Evolutionary conservation across 176 grass and related monocot species (phyloP), one percentile per base, ranked within the genome.

Genomic region (Hsuehochloa calcarea): DNA sequence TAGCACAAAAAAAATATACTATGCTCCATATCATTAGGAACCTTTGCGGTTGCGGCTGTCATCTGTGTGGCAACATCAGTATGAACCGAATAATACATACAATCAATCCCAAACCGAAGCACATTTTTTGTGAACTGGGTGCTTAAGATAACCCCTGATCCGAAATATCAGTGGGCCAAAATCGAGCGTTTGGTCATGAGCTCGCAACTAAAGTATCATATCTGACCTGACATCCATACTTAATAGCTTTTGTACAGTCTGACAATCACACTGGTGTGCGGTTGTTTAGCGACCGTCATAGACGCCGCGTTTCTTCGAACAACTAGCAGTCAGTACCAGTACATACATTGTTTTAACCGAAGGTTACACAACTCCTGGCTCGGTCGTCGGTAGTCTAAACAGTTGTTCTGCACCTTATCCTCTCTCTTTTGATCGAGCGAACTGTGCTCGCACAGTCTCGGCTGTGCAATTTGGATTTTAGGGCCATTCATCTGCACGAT

Each of bases 401-500:
- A 46, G 66, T 6, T 60, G 5, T 6, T 54, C 71, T 54, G 59
- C 59, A 68, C 44, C 55, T 16, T 76, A 41, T 77, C 71, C 65
- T 46, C 15, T 5, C 20, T 35, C 12, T 29, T 16, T 19, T 23
- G n/a, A 73, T 34, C 29, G 49, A 87, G 59, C 29, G 10, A 74
- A 68, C 80, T 68, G 80, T 84, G 31, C 64, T 12, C 10, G 0
- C 35, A 75, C 77, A 77, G 77, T 51, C 29, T 17, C 25, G 35
- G 19, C 44, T 40, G 79, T 79, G 65, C 83, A 2, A 25, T 46
- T 51, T 83, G 56, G 72, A 73, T 78, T 86, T 77, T 77, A 73
- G 74, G 46, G 37, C 13, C 46, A 50, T 61, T 59, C 79, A 31
- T 11, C 26, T 49, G 78, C 65, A 66, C 19, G 64, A 68, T 49